phyloP scores from a whole-genome alignment of 2,329 filamentous ascomycete genomes.

The Tolypocladium pustulatum region DNA sequence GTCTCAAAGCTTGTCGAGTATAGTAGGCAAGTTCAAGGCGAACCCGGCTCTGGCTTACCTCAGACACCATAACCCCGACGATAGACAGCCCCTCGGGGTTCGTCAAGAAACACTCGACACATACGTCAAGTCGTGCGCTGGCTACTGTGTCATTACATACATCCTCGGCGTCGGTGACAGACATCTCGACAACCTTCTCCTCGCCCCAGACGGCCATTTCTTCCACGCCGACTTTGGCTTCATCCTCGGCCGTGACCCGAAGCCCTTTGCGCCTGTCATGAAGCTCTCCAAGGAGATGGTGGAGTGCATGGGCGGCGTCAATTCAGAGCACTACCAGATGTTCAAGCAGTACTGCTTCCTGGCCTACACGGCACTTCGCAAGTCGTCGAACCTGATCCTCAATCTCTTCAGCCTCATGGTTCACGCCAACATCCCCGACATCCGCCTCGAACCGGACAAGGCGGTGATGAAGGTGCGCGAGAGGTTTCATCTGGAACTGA shows the following conservation, averaged over 20 bases:
- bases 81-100: constrained; percentile 69
- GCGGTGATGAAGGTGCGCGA: constrained; percentile 93
- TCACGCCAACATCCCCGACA: constrained; percentile 93
- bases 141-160: constrained; percentile 98
- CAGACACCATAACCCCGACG: constrained; percentile 80
- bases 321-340: constrained; percentile 69
- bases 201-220: constrained; percentile 85
- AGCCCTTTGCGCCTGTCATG: constrained; percentile 94
- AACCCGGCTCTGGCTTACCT: constrained; percentile 73
- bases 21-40: constrained; percentile 69
- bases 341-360: constrained; percentile 97
- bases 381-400: constrained; percentile 81
- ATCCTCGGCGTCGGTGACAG: constrained; percentile 92
- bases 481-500: constrained; percentile 82
- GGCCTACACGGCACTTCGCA: constrained; percentile 82
- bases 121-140: constrained; percentile 90
- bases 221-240: constrained; percentile 99
- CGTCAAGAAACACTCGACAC: constrained; percentile 90
- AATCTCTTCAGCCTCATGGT: constrained; percentile 97
- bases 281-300: constrained; percentile 98
- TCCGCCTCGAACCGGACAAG: constrained; percentile 84
- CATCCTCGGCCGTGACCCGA: constrained; percentile 92
- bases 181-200: constrained; percentile 87
- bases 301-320: constrained; percentile 87
- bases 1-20: constrained; percentile 72